Percentiles rank a stretch among this genome's conserved stretches.
Conservation (phyloP, 139 green algal genomes). For the Chlamydomonas schloesseri region DNA sequence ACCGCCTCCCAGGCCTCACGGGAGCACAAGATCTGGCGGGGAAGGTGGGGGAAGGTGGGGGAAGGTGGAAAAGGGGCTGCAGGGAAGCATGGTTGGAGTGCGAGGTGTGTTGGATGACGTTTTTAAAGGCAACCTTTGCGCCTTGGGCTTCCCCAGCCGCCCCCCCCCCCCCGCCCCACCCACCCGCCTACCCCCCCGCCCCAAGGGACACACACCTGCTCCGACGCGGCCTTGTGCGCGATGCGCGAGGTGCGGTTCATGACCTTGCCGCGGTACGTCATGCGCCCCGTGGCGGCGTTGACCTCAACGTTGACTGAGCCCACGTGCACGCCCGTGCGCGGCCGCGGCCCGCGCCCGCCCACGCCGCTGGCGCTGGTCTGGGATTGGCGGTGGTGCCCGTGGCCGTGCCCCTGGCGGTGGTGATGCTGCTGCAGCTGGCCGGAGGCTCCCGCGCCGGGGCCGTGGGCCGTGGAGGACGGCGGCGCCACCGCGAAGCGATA, state of each 20-base stretch:
- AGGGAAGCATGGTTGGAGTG: no score
- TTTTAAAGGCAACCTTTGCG: no score
- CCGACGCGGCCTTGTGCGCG: slow-evolving; percentile 36
- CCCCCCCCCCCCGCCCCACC: not conserved
- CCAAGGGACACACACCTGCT: slow-evolving; percentile 26
- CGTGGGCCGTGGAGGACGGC: not conserved
- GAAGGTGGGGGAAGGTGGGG: not conserved
- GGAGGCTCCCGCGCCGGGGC: no score
- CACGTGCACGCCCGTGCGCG: slow-evolving; percentile 26
- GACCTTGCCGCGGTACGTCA: slow-evolving; percentile 44
- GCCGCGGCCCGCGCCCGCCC: no score
- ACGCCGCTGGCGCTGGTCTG: no score
- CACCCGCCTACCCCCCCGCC: not conserved
- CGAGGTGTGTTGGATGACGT: no score
- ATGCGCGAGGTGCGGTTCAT: slow-evolving; percentile 45
- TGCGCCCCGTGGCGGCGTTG: slow-evolving; percentile 29
- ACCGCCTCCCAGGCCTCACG: slow-evolving; percentile 35
- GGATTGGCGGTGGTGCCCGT: no score
- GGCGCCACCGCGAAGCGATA: slow-evolving; percentile 23
- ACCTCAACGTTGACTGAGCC: slow-evolving; percentile 38
- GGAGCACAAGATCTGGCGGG: slow-evolving; percentile 34
- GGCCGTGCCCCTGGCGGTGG: no score
- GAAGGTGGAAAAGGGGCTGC: no score
- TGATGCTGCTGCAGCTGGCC: no score
- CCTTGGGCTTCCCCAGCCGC: no score